A percentile compares a stretch with the other conserved stretches of the same genome.
These are phyloP conservation scores for Miscanthus sacchariflorus DNA, from an alignment of 202 grass and related monocot species.

Conservation along the genomic window DNA sequence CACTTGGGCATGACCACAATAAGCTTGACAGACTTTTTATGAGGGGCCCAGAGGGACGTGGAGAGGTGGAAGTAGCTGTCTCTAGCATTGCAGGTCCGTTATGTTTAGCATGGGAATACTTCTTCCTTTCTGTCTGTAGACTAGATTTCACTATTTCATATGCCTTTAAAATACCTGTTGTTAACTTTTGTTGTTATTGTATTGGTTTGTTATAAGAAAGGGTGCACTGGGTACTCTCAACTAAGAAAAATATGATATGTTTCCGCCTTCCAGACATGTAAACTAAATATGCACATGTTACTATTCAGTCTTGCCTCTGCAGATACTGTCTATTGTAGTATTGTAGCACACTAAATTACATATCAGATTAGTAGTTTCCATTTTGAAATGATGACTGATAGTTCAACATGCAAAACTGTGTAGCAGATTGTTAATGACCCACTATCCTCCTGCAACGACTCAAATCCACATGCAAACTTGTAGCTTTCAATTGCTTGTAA, in stretches of 20 bases:
- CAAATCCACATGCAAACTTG: neutral
- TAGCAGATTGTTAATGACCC: constrained; percentile 6
- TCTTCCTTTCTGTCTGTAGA: neutral
- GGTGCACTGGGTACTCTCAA: neutral
- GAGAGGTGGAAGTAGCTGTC: constrained; percentile 99
- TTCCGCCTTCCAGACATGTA: neutral
- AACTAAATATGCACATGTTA: neutral
- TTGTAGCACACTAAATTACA: neutral
- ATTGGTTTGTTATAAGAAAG: constrained; percentile 1
- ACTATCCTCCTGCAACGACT: neutral
- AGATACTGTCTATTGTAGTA: neutral
- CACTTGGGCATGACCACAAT: constrained; percentile 66
- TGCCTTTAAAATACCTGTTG: neutral
- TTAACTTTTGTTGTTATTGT: neutral
- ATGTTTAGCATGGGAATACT: neutral
- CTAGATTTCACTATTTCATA: constrained; percentile 37
- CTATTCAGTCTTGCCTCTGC: neutral
- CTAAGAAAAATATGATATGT: neutral
- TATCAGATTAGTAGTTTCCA: neutral
- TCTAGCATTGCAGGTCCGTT: constrained; percentile 80
- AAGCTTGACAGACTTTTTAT: constrained; percentile 90
- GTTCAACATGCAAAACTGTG: neutral
- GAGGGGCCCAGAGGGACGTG: constrained; percentile 89
- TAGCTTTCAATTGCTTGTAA: constrained; percentile 25
- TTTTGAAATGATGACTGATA: neutral